Evolutionary conservation across 176 grass and related monocot genomes (phyloP), one percentile per base, ranked within the genome.

Genomic region (maize (Zea mays)): DNA sequence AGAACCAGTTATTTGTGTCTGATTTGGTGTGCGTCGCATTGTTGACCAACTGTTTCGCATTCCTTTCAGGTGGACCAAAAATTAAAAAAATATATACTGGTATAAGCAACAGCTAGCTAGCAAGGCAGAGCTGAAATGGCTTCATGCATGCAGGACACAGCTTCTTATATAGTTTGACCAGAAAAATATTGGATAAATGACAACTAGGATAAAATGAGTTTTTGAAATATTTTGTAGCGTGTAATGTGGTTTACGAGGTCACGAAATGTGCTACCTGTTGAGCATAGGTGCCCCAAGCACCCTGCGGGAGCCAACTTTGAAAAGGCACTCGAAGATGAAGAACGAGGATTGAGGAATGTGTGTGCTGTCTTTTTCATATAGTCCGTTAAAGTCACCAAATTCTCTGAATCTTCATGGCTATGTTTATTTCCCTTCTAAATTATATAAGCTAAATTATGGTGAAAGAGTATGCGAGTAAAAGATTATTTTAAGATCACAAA

Each of bases 261-360:
- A 16, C 39, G 27, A 46, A 67, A 68, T 47, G 72, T 75, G 63
- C 10, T 40, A 20, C 35, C 34, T 57, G 49, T 10, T 20, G 73
- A 15, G 44, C 36, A 1, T 27, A 42, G 19, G 56, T 78, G 74
- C 63, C 77, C 60, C 52, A 69, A 69, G 66, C 34, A 81, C 19
- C 63, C 44, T 65, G 42, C 62, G 75, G 44, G 39, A 45, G 77
- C 51, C 77, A 80, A 69, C 27, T 61, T 51, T 73, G 60, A 49
- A 58, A 59, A 80, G 27, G 60, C 40, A n/a, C 39, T 21, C 21
- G 40, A 38, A 11, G 44, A 36, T 6, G 16, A 79, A 9, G 4
- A 34, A 33, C 14, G 12, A 52, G 0, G 11, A 65, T 40, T 20
- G 46, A 15, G 15, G n/a, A 65, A 78, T 38, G 5, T 6, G 19